Evolutionary conservation across 2,329 filamentous ascomycete genomes (phyloP).

Genomic region (Neoascochyta sp.): DNA sequence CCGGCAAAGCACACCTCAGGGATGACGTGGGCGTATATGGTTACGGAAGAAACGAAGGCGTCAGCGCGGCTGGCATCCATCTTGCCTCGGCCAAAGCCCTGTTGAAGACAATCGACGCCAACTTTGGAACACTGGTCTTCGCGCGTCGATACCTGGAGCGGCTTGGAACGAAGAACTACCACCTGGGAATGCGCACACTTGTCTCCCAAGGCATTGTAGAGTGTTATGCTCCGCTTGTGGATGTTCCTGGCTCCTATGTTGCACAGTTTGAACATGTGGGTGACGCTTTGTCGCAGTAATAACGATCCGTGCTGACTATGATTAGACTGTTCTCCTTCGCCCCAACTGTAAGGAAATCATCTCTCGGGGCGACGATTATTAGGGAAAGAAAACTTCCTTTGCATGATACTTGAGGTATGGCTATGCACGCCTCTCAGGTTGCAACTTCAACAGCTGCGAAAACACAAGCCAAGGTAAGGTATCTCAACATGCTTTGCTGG

Average conservation of each 20-base stretch:
- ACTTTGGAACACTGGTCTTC: slow-evolving; percentile 87
- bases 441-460: too few relatives aligned
- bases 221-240: slow-evolving; percentile 80
- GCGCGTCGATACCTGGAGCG: slow-evolving; percentile 85
- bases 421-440: too few relatives aligned
- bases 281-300: slow-evolving; percentile 16
- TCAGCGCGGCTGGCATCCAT: slow-evolving; percentile 66
- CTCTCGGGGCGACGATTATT: slow-evolving; percentile 81
- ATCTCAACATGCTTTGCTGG: too few relatives aligned
- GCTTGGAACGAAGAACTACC: slow-evolving; percentile 84
- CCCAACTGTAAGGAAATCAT: slow-evolving; percentile 74
- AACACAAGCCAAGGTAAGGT: too few relatives aligned
- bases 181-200: slow-evolving; percentile 82
- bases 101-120: slow-evolving; percentile 85
- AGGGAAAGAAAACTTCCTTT: too few relatives aligned
- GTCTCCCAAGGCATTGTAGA: slow-evolving; percentile 79
- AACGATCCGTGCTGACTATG: slow-evolving; percentile 10
- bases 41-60: slow-evolving; percentile 71
- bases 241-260: slow-evolving; percentile 88
- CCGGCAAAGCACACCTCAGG: slow-evolving; percentile 76
- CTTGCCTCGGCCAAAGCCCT: slow-evolving; percentile 77
- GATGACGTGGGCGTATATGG: slow-evolving; percentile 63
- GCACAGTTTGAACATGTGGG: slow-evolving; percentile 92
- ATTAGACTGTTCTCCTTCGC: slow-evolving; percentile 30
- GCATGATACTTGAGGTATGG: too few relatives aligned